Base-by-base conservation (phyloP, 2,329 filamentous ascomycete species). In the Pseudocercospora pini-densiflorae region DNA sequence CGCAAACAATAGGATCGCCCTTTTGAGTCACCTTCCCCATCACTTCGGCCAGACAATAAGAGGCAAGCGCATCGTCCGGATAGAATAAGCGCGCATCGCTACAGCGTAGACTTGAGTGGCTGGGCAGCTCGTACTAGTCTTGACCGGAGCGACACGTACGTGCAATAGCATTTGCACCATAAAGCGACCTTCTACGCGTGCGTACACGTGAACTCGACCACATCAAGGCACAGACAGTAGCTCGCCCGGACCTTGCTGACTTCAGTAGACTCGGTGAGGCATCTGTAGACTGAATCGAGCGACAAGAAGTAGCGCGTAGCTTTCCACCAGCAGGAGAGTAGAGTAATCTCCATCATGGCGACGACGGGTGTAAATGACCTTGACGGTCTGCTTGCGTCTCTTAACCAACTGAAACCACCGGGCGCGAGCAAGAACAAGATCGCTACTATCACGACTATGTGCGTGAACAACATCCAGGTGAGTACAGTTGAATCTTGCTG, bases 371-470 rank as follows among this genome's bases (percentile, higher is more conserved):
- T 97, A 87, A 89, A 92, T 83, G 94, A 98, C 80, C 85, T 99
- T 82, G 94, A 97, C 82, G 86, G 89, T 76, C 90, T 92, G 81
- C 88, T 99, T 78, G 92, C 95, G 84, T 94, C 92, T 77, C 94
- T 99, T 89, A 90, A 94, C 76, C 86, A 87, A 72, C 85, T 97
- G 77, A 98, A 97, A 82, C 90, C 95, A 53, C 95, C 95, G 61
- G 95, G 95, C 78, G 93, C 97, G 66, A 97, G 94, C 69, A 94
- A 93, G 74, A 93, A 92, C 72, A 94, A 95, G 82, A 97, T 99
- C 80, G 88, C 88, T 74, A 89, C 89, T 78, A 89, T 99, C 81
- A 98, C 94, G 21, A 85, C 88, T 31, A 89, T 98, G 51, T 97
- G 94, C 83, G 91, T 93, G 68, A 89, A 88, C 76, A 96, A 97